Percentiles rank a stretch among this genome's conserved stretches.
Conservation (phyloP, 2,329 filamentous ascomycete genomes). For the Chrysosporium queenslandicum region DNA sequence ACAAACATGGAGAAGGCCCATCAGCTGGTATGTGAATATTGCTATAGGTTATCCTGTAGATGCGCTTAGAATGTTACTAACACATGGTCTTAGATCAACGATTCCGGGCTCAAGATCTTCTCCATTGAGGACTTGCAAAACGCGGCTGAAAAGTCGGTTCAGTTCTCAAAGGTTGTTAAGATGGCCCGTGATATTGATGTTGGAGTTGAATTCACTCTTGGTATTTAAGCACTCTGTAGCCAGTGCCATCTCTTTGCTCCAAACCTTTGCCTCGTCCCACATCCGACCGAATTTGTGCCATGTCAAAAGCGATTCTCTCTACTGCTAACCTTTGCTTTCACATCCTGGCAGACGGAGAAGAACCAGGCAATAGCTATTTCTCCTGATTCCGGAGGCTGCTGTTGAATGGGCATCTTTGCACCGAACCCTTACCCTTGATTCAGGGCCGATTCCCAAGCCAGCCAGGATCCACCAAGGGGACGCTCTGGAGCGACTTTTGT, state of each 20-base stretch:
- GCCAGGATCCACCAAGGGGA: neutral
- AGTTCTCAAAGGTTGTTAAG: slow-evolving; percentile 99
- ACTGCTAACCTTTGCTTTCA: slow-evolving; percentile 1
- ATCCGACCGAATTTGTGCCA: neutral
- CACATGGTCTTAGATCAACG: slow-evolving; percentile 57
- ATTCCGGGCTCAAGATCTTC: slow-evolving; percentile 98
- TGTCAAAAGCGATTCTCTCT: neutral
- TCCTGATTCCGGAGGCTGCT: neutral
- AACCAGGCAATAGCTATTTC: neutral
- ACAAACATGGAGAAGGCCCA: slow-evolving; percentile 96
- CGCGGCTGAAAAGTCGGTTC: slow-evolving; percentile 94
- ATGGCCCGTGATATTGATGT: slow-evolving; percentile 96
- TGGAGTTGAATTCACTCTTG: slow-evolving; percentile 86
- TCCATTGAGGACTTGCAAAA: slow-evolving; percentile 96
- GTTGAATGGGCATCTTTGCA: neutral
- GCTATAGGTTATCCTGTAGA: neutral
- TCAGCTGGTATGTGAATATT: slow-evolving; percentile 50
- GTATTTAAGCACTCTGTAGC: slow-evolving; percentile 57
- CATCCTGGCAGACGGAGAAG: slow-evolving; percentile 4
- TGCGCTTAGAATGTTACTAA: slow-evolving; percentile 1
- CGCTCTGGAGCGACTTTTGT: neutral
- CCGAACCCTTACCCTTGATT: neutral
- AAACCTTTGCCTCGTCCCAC: neutral
- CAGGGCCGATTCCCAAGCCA: neutral
- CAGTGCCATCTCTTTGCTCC: neutral